Evolutionary conservation across 768 basidiomycete genomes (phyloP).

Genomic region (Trametes maxima): DNA sequence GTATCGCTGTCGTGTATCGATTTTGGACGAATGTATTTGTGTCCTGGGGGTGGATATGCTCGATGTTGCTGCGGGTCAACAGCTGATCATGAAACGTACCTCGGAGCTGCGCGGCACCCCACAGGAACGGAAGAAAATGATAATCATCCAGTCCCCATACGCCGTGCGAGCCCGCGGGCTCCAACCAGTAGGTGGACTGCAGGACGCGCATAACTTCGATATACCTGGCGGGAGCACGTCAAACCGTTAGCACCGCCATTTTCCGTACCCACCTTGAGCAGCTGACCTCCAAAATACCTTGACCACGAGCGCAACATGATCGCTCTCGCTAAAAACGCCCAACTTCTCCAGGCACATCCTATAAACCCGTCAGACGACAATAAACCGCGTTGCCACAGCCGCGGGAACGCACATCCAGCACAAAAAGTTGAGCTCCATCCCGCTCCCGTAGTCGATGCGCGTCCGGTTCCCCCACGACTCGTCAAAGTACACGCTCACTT

Average conservation of each 20-base stretch:
- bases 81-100: conserved; percentile 36
- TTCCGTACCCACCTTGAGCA: background rate
- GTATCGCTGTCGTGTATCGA: conserved; percentile 91
- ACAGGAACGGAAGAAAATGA: conserved; percentile 91
- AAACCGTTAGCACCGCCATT: background rate
- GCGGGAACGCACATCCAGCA: conserved; percentile 83
- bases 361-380: background rate
- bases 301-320: conserved; percentile 76
- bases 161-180: conserved; percentile 98
- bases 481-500: conserved; percentile 78
- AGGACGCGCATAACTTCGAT: conserved; percentile 80
- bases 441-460: conserved; percentile 98
- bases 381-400: background rate
- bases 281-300: conserved; percentile 86
- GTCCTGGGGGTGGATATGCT: conserved; percentile 47
- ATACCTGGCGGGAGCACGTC: conserved; percentile 45
- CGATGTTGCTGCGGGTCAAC: background rate
- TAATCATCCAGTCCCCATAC: conserved; percentile 99
- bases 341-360: conserved; percentile 84
- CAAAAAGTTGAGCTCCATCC: conserved; percentile 97
- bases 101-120: conserved; percentile 78
- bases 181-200: conserved; percentile 95
- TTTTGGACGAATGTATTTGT: conserved; percentile 89
- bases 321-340: conserved; percentile 60
- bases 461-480: conserved; percentile 92